Evolutionary conservation across 2,329 filamentous ascomycete species (phyloP).

Genomic region (Seiridium cupressi): DNA sequence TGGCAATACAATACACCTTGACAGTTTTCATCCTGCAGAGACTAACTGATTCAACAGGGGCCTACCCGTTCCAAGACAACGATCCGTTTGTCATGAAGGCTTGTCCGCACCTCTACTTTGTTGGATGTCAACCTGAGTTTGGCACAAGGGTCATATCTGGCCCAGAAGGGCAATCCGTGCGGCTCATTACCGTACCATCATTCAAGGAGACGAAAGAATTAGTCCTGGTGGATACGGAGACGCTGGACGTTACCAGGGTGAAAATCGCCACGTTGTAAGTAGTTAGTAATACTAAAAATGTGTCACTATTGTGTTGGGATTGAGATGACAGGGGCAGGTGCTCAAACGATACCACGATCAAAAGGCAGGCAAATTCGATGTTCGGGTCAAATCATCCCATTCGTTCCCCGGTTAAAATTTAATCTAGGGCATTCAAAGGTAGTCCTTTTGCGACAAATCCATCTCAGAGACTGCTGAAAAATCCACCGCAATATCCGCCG

Average conservation of each 20-base stretch:
- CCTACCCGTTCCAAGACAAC: slow-evolving; percentile 91
- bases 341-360: not conserved
- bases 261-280: slow-evolving; percentile 40
- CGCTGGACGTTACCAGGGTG: slow-evolving; percentile 72
- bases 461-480: too few species aligned
- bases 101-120: slow-evolving; percentile 90
- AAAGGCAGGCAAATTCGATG: too few species aligned
- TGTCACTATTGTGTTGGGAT: too few species aligned
- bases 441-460: too few species aligned
- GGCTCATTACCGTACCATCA: slow-evolving; percentile 78
- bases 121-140: slow-evolving; percentile 80
- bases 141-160: slow-evolving; percentile 69
- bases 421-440: too few species aligned
- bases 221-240: slow-evolving; percentile 82
- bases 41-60: slow-evolving; percentile 55
- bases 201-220: slow-evolving; percentile 79
- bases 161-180: slow-evolving; percentile 65
- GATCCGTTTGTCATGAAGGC: slow-evolving; percentile 85
- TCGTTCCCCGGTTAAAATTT: too few species aligned
- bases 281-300: not conserved
- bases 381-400: too few species aligned
- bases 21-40: not conserved
- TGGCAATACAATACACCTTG: too few species aligned
- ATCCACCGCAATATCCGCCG: too few species aligned
- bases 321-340: not conserved